phyloP scores from a whole-genome alignment of 352 stramenopile species.

The Globisporangium ultimum region DNA sequence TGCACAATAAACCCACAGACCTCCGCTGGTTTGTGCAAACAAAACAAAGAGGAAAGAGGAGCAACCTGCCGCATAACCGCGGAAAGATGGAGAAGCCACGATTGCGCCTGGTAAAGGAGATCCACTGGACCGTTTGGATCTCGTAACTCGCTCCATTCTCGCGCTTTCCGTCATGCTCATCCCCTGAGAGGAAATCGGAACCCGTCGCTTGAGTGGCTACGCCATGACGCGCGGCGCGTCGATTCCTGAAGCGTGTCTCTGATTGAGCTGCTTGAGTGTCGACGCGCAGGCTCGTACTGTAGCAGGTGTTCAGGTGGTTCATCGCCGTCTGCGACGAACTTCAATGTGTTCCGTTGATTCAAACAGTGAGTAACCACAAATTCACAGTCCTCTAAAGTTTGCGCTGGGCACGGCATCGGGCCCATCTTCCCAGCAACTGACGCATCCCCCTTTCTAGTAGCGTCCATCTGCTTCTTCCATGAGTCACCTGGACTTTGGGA shows the following conservation, averaged over 20 bases:
- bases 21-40: too few relatives aligned
- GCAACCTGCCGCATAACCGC: too few relatives aligned
- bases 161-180: background rate
- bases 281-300: conserved; percentile 1
- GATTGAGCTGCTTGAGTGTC: conserved; percentile 9
- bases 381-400: background rate
- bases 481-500: background rate
- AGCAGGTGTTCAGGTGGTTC: background rate
- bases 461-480: too few relatives aligned
- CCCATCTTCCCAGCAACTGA: too few relatives aligned
- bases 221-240: conserved; percentile 5
- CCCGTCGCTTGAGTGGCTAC: background rate
- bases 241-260: conserved; percentile 8
- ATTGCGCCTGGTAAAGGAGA: too few relatives aligned
- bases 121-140: too few relatives aligned
- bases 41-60: too few relatives aligned
- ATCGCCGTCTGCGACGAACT: background rate
- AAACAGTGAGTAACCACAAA: conserved; percentile 4
- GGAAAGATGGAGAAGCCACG: too few relatives aligned
- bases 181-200: background rate
- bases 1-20: too few relatives aligned
- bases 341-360: background rate
- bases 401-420: background rate
- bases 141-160: background rate
- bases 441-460: too few relatives aligned